phyloP scores from a whole-genome alignment of 306 rosid species.

The Rosa rugosa region DNA sequence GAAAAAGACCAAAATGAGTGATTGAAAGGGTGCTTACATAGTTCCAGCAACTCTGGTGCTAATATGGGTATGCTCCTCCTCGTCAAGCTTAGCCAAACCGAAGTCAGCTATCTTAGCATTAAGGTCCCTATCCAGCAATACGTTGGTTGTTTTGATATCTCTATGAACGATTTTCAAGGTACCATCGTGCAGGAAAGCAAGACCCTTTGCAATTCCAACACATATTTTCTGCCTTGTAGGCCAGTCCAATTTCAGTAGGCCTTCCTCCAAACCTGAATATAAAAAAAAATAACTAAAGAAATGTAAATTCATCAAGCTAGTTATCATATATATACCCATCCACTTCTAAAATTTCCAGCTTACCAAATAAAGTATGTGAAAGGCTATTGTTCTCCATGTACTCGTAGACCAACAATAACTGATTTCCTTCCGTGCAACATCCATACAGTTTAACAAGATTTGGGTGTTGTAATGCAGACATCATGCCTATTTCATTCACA shows the following conservation, averaged over 20 bases:
- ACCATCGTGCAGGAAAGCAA: constrained; percentile 58
- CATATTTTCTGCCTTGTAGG: constrained; percentile 54
- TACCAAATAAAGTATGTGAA: background rate
- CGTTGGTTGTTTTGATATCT: constrained; percentile 35
- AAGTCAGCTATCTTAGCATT: constrained; percentile 71
- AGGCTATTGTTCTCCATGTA: constrained; percentile 6
- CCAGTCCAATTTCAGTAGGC: constrained; percentile 40
- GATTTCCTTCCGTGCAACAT: background rate
- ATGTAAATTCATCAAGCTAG: background rate
- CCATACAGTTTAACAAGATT: constrained; percentile 23
- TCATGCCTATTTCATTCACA: constrained; percentile 30
- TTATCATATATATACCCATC: background rate
- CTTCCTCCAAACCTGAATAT: constrained; percentile 10
- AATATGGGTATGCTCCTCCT: constrained; percentile 57
- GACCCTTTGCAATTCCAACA: constrained; percentile 59
- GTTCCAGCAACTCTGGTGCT: constrained; percentile 65
- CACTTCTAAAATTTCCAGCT: background rate
- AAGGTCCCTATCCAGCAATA: constrained; percentile 53
- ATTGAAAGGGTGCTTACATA: constrained; percentile 37
- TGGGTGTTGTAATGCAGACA: constrained; percentile 23
- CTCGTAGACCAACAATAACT: background rate
- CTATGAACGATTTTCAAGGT: constrained; percentile 53
- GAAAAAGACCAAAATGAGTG: background rate
- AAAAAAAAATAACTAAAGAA: background rate
- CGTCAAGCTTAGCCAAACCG: constrained; percentile 68